Base-by-base conservation (phyloP, 2,329 filamentous ascomycete species). In the Exophiala aquamarina region DNA sequence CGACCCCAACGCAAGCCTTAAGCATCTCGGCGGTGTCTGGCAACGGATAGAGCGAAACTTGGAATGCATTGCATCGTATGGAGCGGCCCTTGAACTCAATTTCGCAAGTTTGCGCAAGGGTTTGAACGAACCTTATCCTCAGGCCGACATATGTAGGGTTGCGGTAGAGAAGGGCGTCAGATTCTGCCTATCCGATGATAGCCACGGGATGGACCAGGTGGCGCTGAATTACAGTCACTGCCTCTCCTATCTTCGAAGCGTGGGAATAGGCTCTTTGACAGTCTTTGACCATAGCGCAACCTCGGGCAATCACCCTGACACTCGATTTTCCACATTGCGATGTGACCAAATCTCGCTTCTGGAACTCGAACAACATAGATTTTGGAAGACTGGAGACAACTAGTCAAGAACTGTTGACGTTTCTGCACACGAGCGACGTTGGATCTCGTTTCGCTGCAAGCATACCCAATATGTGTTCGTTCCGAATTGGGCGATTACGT, bases 161-260 rank as follows among this genome's bases (percentile, higher is more conserved):
- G 95, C 89, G 73, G 63, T 90, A 44, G 69, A 69, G 6, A 76
- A 88, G 60, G 84, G 84, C 18, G 91, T 93, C 18, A 81, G 79
- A 50, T 95, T 97, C 68, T 94, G 89, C 43, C 77, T 98, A 59
- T 95, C 89, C 5, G 93, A 98, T 66, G 93, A 98, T 69, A 95
- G 90, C 66, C 93, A 98, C 71, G 88, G 88, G 31, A 79, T 89
- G 49, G 86, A 80, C 2, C 92, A 98, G 64, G 78, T 98, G 4
- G 89, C 84, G n/a, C 83, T 89, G 41, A 92, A 95, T 64, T 97
- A 93, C 70, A 63, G 65, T 38, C 79, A 78, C 29, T 82, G 87
- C 4, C 69, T 94, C 49, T 74, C 79, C 1, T 95, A 87, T 65
- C 71, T 95, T 46, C 76, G 82, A 54, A 76, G 54, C 6, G 61